Percentiles rank a stretch among this genome's conserved stretches.
Conservation (phyloP, 2,329 filamentous ascomycete species). For the Mariannaea elegans region DNA sequence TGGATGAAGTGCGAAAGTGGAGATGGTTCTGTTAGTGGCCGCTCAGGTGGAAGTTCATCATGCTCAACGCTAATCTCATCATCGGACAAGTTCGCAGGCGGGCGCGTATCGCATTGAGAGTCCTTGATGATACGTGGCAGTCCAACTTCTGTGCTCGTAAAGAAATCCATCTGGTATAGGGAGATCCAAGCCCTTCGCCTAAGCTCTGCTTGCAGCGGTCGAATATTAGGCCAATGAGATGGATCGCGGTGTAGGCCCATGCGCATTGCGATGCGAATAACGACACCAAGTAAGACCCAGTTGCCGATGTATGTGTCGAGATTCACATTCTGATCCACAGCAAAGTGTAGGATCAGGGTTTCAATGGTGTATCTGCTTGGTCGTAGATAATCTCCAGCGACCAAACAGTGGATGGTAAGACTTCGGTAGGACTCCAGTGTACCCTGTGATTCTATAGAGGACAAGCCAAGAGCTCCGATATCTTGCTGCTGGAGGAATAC, state of each 20-base stretch:
- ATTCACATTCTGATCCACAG: conserved; percentile 25
- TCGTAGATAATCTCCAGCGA: conserved; percentile 28
- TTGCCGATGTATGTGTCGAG: conserved; percentile 20
- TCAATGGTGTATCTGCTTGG: conserved; percentile 28
- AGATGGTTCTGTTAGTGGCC: conserved; percentile 7
- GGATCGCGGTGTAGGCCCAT: conserved; percentile 30
- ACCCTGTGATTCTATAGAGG: not conserved
- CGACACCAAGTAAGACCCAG: conserved; percentile 29
- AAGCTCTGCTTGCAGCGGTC: conserved; percentile 28
- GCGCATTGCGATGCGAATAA: conserved; percentile 27
- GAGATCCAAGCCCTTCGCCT: conserved; percentile 26
- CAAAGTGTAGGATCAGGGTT: conserved; percentile 29
- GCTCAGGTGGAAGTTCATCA: conserved; percentile 3
- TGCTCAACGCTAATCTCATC: conserved; percentile 11
- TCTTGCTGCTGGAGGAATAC: conserved; percentile 8
- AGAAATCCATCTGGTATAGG: conserved; percentile 32
- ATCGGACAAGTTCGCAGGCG: conserved; percentile 17
- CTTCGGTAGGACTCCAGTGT: conserved; percentile 24
- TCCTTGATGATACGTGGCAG: conserved; percentile 32
- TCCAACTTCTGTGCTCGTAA: conserved; percentile 30
- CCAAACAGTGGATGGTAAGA: conserved; percentile 29
- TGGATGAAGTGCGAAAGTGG: conserved; percentile 8
- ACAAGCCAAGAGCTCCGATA: not conserved
- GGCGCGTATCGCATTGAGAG: conserved; percentile 25
- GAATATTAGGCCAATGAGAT: conserved; percentile 28